These are phyloP conservation scores for Penstemon eatonii DNA, from an alignment of 257 asterid genomes.

Conservation along the genomic window DNA sequence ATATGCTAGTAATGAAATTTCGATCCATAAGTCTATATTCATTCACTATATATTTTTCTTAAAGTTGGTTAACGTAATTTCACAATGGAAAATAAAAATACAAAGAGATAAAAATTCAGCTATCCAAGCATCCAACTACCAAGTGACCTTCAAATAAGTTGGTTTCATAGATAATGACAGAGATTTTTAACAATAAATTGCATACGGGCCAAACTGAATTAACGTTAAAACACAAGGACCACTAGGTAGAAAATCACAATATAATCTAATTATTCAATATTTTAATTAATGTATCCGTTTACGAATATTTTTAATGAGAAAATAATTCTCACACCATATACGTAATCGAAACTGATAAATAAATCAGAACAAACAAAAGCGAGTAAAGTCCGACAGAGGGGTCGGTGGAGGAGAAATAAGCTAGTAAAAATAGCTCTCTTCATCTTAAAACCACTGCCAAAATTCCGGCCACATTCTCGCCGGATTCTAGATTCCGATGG, in stretches of 20 bases:
- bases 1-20: no score
- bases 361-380: conserved; percentile 55
- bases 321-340: conserved; percentile 24
- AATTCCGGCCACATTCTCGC: conserved; percentile 40
- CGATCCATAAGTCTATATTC: no score
- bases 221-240: conserved; percentile 38
- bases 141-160: conserved; percentile 25
- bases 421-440: conserved; percentile 14
- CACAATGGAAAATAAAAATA: not conserved
- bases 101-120: conserved; percentile 24
- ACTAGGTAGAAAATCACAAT: conserved; percentile 10
- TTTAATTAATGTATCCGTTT: conserved; percentile 9
- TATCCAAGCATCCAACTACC: conserved; percentile 22
- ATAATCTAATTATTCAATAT: conserved; percentile 18
- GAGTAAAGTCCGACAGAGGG: conserved; percentile 55
- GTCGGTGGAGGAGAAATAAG: conserved; percentile 55
- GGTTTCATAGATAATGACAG: conserved; percentile 25
- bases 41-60: no score
- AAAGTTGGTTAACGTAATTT: not conserved
- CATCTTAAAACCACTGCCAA: conserved; percentile 24
- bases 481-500: conserved; percentile 26
- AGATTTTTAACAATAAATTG: not conserved
- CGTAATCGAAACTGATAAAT: conserved; percentile 67
- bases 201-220: conserved; percentile 27
- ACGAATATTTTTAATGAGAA: not conserved